Evolutionary conservation across 2,329 filamentous ascomycete species (phyloP).

Genomic region (Zymoseptoria pseudotritici): DNA sequence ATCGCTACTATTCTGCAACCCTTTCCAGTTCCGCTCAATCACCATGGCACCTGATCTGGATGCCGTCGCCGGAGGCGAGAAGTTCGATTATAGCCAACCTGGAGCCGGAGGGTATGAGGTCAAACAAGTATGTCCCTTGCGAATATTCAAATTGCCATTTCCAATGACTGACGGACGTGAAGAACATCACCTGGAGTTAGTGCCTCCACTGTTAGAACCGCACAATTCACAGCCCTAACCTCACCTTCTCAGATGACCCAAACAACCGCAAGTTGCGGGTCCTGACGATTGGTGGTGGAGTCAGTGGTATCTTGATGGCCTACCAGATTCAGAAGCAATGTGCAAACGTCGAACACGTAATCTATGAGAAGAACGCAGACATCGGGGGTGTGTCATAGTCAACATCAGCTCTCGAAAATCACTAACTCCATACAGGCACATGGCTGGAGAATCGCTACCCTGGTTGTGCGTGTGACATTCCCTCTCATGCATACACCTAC

Average conservation of each 20-base stretch:
- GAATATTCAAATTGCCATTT: neutral
- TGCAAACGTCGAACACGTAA: slow-evolving; percentile 39
- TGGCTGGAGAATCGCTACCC: slow-evolving; percentile 40
- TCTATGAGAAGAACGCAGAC: slow-evolving; percentile 43
- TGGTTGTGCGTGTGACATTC: slow-evolving; percentile 40
- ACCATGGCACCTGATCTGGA: slow-evolving; percentile 40
- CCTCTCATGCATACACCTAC: slow-evolving; percentile 26
- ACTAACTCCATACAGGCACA: slow-evolving; percentile 32
- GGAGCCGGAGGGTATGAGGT: slow-evolving; percentile 37
- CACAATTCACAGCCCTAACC: neutral
- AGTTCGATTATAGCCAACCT: slow-evolving; percentile 38
- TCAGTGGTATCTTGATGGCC: slow-evolving; percentile 42
- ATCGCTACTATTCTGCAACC: too few relatives aligned
- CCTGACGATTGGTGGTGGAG: slow-evolving; percentile 43
- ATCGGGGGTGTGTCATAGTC: slow-evolving; percentile 35
- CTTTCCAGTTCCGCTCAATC: neutral
- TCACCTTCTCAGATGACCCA: slow-evolving; percentile 26
- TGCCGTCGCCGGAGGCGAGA: slow-evolving; percentile 27
- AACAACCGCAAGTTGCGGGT: slow-evolving; percentile 39
- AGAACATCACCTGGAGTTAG: slow-evolving; percentile 29
- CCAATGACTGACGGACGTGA: neutral
- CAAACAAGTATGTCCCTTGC: slow-evolving; percentile 14
- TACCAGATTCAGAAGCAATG: slow-evolving; percentile 42
- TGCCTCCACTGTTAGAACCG: slow-evolving; percentile 2
- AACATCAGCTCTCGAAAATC: neutral